These are phyloP conservation scores for Aspergillus awamori DNA, from an alignment of 2,329 filamentous ascomycete species.

Conservation along the genomic window DNA sequence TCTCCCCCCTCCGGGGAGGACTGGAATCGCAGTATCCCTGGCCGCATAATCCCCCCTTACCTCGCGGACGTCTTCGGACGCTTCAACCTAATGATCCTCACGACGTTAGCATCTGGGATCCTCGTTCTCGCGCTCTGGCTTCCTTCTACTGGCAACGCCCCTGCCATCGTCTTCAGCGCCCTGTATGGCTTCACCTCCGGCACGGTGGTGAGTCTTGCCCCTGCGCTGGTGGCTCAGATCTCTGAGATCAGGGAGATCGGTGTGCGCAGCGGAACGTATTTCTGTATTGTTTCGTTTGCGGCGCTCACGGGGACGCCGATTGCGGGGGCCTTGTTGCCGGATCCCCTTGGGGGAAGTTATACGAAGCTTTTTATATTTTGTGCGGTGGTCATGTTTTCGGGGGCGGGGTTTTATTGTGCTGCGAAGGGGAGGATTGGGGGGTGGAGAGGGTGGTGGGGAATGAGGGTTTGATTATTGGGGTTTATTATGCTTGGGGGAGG, in stretches of 20 bases:
- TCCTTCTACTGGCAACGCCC: slow-evolving; percentile 55
- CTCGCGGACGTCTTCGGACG: slow-evolving; percentile 55
- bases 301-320: slow-evolving; percentile 56
- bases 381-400: slow-evolving; percentile 31
- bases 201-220: slow-evolving; percentile 64
- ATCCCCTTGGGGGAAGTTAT: slow-evolving; percentile 31
- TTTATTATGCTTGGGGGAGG: not conserved
- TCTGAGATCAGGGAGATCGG: slow-evolving; percentile 71
- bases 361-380: slow-evolving; percentile 30
- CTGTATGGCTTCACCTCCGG: slow-evolving; percentile 72
- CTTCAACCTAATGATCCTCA: slow-evolving; percentile 24
- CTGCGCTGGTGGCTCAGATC: slow-evolving; percentile 68
- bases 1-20: too few species aligned
- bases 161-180: slow-evolving; percentile 66
- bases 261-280: slow-evolving; percentile 66
- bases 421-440: slow-evolving; percentile 31
- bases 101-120: slow-evolving; percentile 8
- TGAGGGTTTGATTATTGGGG: slow-evolving; percentile 23
- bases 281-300: slow-evolving; percentile 64
- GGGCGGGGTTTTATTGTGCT: slow-evolving; percentile 26
- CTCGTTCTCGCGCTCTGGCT: slow-evolving; percentile 57
- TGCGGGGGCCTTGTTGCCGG: slow-evolving; percentile 31
- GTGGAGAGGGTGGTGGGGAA: slow-evolving; percentile 17
- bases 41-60: slow-evolving; percentile 58
- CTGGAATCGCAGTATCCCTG: slow-evolving; percentile 48